These are phyloP conservation scores for Misopates orontium DNA, from an alignment of 257 asterid genomes.

Conservation along the genomic window DNA sequence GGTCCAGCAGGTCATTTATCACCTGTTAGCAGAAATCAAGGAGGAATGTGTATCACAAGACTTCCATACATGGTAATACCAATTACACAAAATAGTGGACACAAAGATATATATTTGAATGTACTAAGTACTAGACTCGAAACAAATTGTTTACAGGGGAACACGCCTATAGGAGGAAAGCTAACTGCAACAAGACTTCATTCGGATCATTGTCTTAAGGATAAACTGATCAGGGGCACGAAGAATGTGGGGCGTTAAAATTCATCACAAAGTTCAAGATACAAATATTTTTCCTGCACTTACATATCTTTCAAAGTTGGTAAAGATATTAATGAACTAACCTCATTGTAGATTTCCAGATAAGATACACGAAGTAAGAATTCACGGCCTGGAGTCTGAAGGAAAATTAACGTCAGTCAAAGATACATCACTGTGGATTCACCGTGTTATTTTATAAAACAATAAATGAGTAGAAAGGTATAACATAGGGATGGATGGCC, in stretches of 20 bases:
- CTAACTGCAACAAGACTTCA: constrained; percentile 1
- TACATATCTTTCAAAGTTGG: constrained; percentile 14
- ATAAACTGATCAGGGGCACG: constrained; percentile 15
- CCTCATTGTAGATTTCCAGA: constrained; percentile 99
- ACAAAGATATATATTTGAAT: not conserved
- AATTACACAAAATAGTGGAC: constrained; percentile 5
- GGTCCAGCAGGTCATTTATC: constrained; percentile 96
- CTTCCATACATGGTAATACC: constrained; percentile 5
- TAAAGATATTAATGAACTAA: constrained; percentile 35
- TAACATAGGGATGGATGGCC: not conserved
- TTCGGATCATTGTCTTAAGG: constrained; percentile 16
- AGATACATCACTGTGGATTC: constrained; percentile 25
- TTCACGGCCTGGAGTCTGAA: constrained; percentile 98
- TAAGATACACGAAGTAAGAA: constrained; percentile 96
- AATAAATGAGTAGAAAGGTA: constrained; percentile 3
- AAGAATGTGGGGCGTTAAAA: constrained; percentile 7
- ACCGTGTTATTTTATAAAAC: constrained; percentile 17
- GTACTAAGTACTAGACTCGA: constrained; percentile 14
- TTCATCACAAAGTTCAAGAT: not conserved
- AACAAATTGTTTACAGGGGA: not conserved
- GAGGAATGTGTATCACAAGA: constrained; percentile 16
- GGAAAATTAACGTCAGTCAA: constrained; percentile 32
- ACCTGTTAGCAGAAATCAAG: constrained; percentile 51
- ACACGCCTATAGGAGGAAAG: constrained; percentile 14
- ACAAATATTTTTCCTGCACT: not conserved